These are phyloP conservation scores for Penicillium manginii DNA, from an alignment of 495 filamentous ascomycete species.

Conservation along the genomic window DNA sequence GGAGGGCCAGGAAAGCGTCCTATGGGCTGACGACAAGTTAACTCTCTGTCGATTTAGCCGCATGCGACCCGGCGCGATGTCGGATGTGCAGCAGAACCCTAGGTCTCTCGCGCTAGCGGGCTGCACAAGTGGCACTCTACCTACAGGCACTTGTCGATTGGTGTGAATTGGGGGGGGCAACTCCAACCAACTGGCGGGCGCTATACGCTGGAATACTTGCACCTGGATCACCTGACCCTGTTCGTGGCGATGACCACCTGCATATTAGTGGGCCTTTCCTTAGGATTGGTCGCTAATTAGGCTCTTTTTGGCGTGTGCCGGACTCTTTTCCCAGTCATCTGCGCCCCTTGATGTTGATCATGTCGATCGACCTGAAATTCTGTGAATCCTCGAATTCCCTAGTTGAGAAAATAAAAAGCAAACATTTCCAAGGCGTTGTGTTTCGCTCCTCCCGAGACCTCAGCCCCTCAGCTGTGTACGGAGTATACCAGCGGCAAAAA, in stretches of 20 bases:
- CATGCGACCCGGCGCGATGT: constrained; percentile 11
- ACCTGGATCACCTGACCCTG: constrained; percentile 7
- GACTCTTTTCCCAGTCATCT: constrained; percentile 16
- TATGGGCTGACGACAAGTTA: constrained; percentile 21
- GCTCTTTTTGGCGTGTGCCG: neutral
- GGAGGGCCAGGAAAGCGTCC: constrained; percentile 28
- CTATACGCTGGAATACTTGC: neutral
- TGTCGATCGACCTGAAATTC: constrained; percentile 20
- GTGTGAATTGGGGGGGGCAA: neutral
- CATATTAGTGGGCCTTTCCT: neutral
- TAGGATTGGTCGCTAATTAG: constrained; percentile 17
- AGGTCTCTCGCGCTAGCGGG: constrained; percentile 14
- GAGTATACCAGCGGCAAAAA: constrained; percentile 3
- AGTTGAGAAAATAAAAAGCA: constrained; percentile 25
- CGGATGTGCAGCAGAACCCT: constrained; percentile 5
- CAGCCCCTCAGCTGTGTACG: neutral
- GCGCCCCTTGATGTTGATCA: constrained; percentile 25
- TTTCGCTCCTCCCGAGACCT: constrained; percentile 1
- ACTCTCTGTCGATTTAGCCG: constrained; percentile 12
- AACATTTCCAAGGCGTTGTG: constrained; percentile 13
- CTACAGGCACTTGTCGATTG: neutral
- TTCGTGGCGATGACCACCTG: neutral
- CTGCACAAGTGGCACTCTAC: neutral
- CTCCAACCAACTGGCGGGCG: neutral
- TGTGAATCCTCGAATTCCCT: constrained; percentile 8